Evolutionary conservation across 2,329 filamentous ascomycete genomes (phyloP).

Genomic region (Colletotrichum echinochloae): DNA sequence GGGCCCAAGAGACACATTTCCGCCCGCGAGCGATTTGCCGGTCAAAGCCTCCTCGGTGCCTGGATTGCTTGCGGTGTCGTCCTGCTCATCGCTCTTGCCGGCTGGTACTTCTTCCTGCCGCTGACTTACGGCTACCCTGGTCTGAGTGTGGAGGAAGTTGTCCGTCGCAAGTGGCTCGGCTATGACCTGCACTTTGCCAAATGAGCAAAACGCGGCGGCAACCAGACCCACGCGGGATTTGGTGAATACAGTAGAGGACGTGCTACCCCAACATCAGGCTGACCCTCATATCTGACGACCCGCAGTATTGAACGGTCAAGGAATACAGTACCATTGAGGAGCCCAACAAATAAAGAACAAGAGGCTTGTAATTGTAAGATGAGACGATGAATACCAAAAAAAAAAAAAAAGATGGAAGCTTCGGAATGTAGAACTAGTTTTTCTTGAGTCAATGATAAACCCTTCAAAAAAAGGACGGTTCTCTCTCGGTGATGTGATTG

Average conservation of each 20-base stretch:
- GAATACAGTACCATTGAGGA: slow-evolving; percentile 22
- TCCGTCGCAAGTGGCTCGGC: slow-evolving; percentile 91
- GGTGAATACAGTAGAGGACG: slow-evolving; percentile 16
- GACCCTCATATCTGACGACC: slow-evolving; percentile 12
- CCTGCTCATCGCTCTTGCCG: slow-evolving; percentile 74
- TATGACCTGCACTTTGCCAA: slow-evolving; percentile 99
- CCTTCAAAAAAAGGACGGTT: not conserved
- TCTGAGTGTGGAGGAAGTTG: slow-evolving; percentile 80
- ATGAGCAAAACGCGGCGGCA: slow-evolving; percentile 62
- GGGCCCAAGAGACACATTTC: slow-evolving; percentile 72
- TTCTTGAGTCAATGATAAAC: slow-evolving; percentile 32
- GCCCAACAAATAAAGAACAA: not conserved
- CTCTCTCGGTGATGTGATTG: not conserved
- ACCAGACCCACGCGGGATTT: not conserved
- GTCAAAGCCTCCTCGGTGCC: slow-evolving; percentile 79
- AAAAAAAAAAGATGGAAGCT: slow-evolving; percentile 25
- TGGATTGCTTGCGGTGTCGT: slow-evolving; percentile 85
- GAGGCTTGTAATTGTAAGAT: slow-evolving; percentile 28
- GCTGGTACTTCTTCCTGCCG: slow-evolving; percentile 94
- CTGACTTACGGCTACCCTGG: slow-evolving; percentile 96
- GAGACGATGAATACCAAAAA: slow-evolving; percentile 30
- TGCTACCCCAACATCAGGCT: slow-evolving; percentile 15
- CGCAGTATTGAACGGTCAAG: not conserved
- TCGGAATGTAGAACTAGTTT: slow-evolving; percentile 31
- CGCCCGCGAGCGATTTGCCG: slow-evolving; percentile 84